These are phyloP conservation scores for Sporothrix brunneoviolacea DNA, from an alignment of 2,329 filamentous ascomycete species.

Conservation along the genomic window DNA sequence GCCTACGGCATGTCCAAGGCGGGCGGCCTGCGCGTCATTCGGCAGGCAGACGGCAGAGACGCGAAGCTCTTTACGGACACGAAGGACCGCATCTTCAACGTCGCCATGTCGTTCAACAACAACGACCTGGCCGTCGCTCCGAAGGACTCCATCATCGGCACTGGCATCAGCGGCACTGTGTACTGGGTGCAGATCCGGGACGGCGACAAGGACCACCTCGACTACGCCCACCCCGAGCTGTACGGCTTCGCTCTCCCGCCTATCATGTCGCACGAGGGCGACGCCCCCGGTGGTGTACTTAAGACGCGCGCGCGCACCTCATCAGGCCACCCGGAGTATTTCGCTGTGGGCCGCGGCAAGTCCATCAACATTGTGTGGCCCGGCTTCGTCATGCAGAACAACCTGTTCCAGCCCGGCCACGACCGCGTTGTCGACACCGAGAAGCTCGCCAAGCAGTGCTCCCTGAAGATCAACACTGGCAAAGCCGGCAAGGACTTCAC, in stretches of 20 bases:
- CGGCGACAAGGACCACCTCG: constrained; percentile 70
- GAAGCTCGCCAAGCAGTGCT: constrained; percentile 77
- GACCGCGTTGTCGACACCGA: constrained; percentile 76
- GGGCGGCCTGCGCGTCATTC: constrained; percentile 85
- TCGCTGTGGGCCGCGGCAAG: constrained; percentile 91
- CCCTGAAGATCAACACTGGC: constrained; percentile 88
- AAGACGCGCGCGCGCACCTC: constrained; percentile 94
- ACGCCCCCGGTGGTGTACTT: constrained; percentile 82
- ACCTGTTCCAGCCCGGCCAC: constrained; percentile 56
- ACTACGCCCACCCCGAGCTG: constrained; percentile 71
- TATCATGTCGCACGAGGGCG: constrained; percentile 77
- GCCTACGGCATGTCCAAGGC: constrained; percentile 91
- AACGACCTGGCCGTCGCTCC: constrained; percentile 48
- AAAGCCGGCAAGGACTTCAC: constrained; percentile 98
- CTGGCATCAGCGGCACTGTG: constrained; percentile 90
- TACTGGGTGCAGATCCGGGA: constrained; percentile 86
- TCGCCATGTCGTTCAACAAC: constrained; percentile 69
- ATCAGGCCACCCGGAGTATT: constrained; percentile 83
- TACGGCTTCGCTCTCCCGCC: constrained; percentile 87
- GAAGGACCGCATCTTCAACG: constrained; percentile 90
- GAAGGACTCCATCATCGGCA: constrained; percentile 80
- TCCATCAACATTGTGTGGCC: constrained; percentile 86
- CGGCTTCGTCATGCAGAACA: constrained; percentile 55
- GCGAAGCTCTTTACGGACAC: constrained; percentile 87
- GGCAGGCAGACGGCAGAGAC: constrained; percentile 87